These are phyloP conservation scores for Calvatia gigantea DNA, from an alignment of 768 basidiomycete species.

Conservation along the genomic window DNA sequence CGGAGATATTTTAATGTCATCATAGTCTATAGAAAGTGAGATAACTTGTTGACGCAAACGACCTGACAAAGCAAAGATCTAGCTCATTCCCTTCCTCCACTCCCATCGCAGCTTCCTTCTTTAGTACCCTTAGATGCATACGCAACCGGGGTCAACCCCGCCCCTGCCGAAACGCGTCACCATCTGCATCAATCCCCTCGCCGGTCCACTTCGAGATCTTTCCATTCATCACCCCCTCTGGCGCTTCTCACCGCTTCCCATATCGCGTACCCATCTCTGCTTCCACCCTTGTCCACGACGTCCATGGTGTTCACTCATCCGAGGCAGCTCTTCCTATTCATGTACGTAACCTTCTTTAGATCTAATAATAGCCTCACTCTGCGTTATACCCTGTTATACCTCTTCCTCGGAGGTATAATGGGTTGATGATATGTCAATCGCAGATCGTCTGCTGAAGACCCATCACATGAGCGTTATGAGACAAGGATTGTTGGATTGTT, in stretches of 20 bases:
- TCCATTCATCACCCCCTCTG: neutral
- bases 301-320: neutral
- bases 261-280: neutral
- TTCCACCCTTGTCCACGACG: neutral
- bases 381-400: no score
- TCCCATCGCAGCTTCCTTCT: slow-evolving; percentile 10
- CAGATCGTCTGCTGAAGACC: no score
- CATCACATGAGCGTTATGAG: no score
- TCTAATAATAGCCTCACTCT: neutral
- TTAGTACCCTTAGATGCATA: neutral
- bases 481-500: no score
- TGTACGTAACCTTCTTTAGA: neutral
- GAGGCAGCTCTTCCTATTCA: neutral
- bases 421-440: no score
- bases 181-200: slow-evolving; percentile 1
- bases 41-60: slow-evolving; percentile 27
- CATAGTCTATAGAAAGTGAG: slow-evolving; percentile 14
- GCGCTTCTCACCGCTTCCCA: neutral
- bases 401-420: neutral
- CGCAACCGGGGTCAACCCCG: neutral
- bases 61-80: slow-evolving; percentile 20
- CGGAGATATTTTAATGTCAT: slow-evolving; percentile 12
- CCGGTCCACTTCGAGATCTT: neutral
- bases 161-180: slow-evolving; percentile 6
- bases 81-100: neutral